Conservation (phyloP, 257 asterid genomes). For the Plectranthus barbatus region DNA sequence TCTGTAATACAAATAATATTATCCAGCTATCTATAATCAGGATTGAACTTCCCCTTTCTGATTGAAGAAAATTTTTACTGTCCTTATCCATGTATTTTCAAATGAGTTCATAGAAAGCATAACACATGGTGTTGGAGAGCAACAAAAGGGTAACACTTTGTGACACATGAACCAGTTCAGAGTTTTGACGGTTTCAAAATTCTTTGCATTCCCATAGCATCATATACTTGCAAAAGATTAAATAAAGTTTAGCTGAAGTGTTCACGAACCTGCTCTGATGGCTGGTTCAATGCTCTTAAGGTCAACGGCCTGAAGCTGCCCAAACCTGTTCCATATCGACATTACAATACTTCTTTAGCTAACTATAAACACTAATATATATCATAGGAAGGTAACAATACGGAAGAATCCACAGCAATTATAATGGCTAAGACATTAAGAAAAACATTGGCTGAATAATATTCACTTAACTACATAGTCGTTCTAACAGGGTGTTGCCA, state of each 20-base stretch:
- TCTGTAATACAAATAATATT: neutral
- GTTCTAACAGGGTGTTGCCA: neutral
- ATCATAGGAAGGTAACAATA: neutral
- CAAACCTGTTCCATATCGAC: slow-evolving; percentile 39
- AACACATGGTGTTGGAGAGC: too few species aligned
- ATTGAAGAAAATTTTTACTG: neutral
- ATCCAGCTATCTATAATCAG: too few species aligned
- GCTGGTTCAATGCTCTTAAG: slow-evolving; percentile 82
- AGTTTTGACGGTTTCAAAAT: neutral
- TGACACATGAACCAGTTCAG: neutral
- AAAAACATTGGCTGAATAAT: neutral
- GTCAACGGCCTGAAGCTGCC: slow-evolving; percentile 91
- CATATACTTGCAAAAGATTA: neutral
- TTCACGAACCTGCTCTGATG: slow-evolving; percentile 63
- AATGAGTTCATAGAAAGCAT: neutral
- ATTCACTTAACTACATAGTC: neutral
- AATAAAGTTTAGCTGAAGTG: neutral
- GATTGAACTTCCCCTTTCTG: too few species aligned
- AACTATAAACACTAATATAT: neutral
- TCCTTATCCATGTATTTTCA: neutral
- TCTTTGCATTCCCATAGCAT: neutral
- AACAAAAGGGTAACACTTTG: neutral
- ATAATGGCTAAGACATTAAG: neutral
- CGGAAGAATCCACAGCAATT: neutral
- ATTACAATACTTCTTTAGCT: neutral